phyloP scores from a whole-genome alignment of 208 protist species.

The Sergeia podlipaevii region DNA sequence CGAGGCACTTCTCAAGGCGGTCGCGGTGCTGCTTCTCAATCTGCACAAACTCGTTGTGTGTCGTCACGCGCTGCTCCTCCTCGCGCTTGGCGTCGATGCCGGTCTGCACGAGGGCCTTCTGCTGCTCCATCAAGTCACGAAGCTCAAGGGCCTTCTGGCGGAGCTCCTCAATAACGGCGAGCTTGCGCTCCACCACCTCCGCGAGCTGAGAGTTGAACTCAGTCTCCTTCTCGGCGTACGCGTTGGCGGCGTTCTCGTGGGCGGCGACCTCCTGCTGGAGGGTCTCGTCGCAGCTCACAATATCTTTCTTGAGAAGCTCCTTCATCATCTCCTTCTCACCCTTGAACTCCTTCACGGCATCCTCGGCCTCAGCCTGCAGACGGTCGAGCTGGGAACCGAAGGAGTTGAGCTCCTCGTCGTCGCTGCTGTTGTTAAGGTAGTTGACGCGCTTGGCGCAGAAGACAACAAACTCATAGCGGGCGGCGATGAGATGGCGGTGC shows the following conservation, averaged over 20 bases:
- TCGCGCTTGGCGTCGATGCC: slow-evolving; percentile 35
- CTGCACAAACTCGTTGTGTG: slow-evolving; percentile 73
- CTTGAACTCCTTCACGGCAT: slow-evolving; percentile 42
- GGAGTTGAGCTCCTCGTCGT: slow-evolving; percentile 30
- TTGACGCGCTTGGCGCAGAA: slow-evolving; percentile 51
- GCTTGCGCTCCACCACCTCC: slow-evolving; percentile 35
- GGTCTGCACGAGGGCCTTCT: slow-evolving; percentile 44
- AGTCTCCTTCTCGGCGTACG: slow-evolving; percentile 27
- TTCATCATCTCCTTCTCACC: slow-evolving; percentile 37
- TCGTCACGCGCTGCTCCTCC: slow-evolving; percentile 55
- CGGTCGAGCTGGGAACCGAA: slow-evolving; percentile 46
- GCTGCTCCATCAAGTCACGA: slow-evolving; percentile 44
- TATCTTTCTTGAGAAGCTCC: slow-evolving; percentile 34
- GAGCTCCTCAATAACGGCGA: slow-evolving; percentile 61
- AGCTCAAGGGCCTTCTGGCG: slow-evolving; percentile 58
- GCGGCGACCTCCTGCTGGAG: slow-evolving; percentile 33
- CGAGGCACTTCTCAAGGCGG: slow-evolving; percentile 54
- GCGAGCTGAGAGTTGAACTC: slow-evolving; percentile 23
- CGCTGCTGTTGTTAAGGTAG: slow-evolving; percentile 23
- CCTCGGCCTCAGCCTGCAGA: slow-evolving; percentile 48
- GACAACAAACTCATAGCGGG: slow-evolving; percentile 66
- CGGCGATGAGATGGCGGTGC: slow-evolving; percentile 73
- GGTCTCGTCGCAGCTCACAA: slow-evolving; percentile 39
- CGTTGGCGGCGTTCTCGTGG: slow-evolving; percentile 29
- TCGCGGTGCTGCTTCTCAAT: slow-evolving; percentile 59